These are phyloP conservation scores for Suillus hirtellus DNA, from an alignment of 768 basidiomycete genomes.

Conservation along the genomic window DNA sequence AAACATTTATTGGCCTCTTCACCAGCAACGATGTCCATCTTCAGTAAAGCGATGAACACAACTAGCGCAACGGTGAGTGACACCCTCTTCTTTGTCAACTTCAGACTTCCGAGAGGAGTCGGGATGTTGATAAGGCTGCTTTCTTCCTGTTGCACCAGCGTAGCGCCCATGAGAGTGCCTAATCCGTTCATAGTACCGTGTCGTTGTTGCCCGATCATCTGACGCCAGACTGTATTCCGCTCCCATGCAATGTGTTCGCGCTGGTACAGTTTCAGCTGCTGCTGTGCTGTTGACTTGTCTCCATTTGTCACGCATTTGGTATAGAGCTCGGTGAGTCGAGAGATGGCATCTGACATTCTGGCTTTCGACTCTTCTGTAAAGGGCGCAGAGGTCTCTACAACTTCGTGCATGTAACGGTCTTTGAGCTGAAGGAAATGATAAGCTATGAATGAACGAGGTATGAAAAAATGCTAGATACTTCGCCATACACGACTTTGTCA, in stretches of 20 bases:
- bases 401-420: slow-evolving; percentile 70
- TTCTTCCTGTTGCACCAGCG: slow-evolving; percentile 44
- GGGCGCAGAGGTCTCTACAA: slow-evolving; percentile 66
- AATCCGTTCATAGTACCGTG: slow-evolving; percentile 46
- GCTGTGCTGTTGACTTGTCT: slow-evolving; percentile 65
- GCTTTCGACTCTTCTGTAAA: slow-evolving; percentile 68
- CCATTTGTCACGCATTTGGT: slow-evolving; percentile 81
- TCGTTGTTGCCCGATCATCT: slow-evolving; percentile 87
- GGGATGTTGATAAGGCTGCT: slow-evolving; percentile 41
- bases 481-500: slow-evolving; percentile 87
- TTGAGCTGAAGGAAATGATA: slow-evolving; percentile 52
- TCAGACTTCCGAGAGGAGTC: slow-evolving; percentile 68
- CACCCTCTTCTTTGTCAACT: slow-evolving; percentile 62
- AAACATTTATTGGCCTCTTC: slow-evolving; percentile 85
- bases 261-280: slow-evolving; percentile 83
- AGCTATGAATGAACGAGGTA: neutral
- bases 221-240: slow-evolving; percentile 95
- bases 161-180: slow-evolving; percentile 44
- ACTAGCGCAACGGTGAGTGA: slow-evolving; percentile 56
- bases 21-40: slow-evolving; percentile 56
- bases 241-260: slow-evolving; percentile 97
- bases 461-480: slow-evolving; percentile 36
- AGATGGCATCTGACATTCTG: slow-evolving; percentile 56
- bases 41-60: slow-evolving; percentile 63
- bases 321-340: slow-evolving; percentile 69